Evolutionary conservation across 2,329 filamentous ascomycete species (phyloP).

Genomic region (Sclerotinia glacialis): DNA sequence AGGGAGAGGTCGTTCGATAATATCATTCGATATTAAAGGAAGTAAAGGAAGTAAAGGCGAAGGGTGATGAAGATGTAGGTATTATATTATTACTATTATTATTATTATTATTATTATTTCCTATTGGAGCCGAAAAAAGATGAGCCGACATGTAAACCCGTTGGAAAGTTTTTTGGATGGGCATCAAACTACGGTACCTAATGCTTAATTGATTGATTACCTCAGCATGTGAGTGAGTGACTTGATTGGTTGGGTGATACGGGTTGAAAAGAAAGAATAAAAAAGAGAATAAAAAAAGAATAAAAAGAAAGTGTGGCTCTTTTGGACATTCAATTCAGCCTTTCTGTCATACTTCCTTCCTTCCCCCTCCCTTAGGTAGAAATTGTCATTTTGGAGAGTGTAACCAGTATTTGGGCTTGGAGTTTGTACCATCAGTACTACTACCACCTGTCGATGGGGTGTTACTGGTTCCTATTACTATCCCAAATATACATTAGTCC

Average conservation of each 20-base stretch:
- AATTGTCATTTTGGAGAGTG: too few relatives aligned
- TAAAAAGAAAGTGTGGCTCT: not conserved
- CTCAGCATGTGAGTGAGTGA: too few relatives aligned
- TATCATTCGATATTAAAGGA: not conserved
- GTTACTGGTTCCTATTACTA: too few relatives aligned
- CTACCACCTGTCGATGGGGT: too few relatives aligned
- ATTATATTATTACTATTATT: too few relatives aligned
- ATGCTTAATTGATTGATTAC: not conserved
- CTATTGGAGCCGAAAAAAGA: not conserved
- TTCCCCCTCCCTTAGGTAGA: not conserved
- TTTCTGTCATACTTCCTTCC: not conserved
- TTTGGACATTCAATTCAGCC: not conserved
- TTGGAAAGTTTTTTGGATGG: slow-evolving; percentile 2
- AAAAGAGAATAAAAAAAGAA: too few relatives aligned
- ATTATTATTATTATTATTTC: not conserved
- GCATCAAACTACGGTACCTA: too few relatives aligned
- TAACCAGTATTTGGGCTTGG: too few relatives aligned
- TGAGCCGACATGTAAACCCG: not conserved
- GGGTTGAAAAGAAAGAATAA: not conserved
- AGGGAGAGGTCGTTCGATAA: not conserved
- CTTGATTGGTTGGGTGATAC: too few relatives aligned
- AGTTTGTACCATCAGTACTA: too few relatives aligned
- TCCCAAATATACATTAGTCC: not conserved
- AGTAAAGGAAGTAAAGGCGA: not conserved
- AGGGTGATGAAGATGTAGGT: too few relatives aligned